Base-by-base conservation (phyloP, 192 early-diverging fungal species). In the Coemansia sp. region DNA sequence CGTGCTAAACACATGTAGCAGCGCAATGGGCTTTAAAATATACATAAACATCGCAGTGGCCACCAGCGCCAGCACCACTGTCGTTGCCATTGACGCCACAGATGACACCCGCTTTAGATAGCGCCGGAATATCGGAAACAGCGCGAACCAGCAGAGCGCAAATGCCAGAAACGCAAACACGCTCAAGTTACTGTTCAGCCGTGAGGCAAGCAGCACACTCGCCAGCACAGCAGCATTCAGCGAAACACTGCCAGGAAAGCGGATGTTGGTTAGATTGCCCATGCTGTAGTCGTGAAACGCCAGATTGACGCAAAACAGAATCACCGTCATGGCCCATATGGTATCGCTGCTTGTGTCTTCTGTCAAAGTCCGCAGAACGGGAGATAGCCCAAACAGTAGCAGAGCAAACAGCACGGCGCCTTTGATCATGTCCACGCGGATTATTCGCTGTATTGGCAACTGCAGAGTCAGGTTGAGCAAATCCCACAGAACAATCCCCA, bases 191-290 rank as follows among this genome's bases (percentile, higher is more conserved):
- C 86, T 88, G 49, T 83, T 51, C 16, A 98, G 78, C 47, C 91
- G 80, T 3, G 94, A 97, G 0, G 93, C 92, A 15, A 98, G 70
- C 9, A 98, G 75, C 1, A 96, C 92, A 12, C 91, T 91, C 0
- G 93, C 94, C 68, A 95, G 94, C 38, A 97, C 90, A 10, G 92
- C 94, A 0, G 94, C 92, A 67, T 97, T 98, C 21, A 95, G 89
- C n/a, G 94, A 93, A n/a, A 96, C 78, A 3, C 94, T 93, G 18
- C 94, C 93, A 0, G 94, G 93, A 63, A 91, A 93, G 52, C 90
- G 53, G n/a, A 77, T 53, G 43, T 71, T 69, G 55, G 72, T 68
- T 53, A 67, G 51, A 26, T 60, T 70, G n/a, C 58, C 66, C 2
- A 50, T 68, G 63, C 62, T 57, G 58, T 93, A 97, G 72, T 98